A percentile compares a stretch with the other conserved stretches of the same genome.
Conservation (phyloP, 306 rosid genomes). For the Malus sieversii region DNA sequence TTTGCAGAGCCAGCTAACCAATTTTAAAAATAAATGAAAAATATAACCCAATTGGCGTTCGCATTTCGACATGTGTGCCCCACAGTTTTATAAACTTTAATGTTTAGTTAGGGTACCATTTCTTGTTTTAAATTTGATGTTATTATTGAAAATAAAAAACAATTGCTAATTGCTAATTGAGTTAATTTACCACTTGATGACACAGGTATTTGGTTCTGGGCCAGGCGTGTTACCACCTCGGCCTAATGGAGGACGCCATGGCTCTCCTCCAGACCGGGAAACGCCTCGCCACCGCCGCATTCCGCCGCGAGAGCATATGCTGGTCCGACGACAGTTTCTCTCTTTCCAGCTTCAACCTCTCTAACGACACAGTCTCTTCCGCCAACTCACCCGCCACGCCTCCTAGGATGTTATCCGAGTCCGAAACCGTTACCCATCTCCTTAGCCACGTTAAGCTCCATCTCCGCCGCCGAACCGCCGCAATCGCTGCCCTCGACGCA, state of each 20-base stretch:
- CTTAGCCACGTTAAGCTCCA: slow-evolving; percentile 80
- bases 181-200: background rate
- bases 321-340: slow-evolving; percentile 84
- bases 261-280: slow-evolving; percentile 90
- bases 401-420: slow-evolving; percentile 36
- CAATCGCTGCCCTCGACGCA: slow-evolving; percentile 79
- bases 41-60: background rate
- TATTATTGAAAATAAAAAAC: background rate
- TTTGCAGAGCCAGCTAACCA: background rate
- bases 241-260: slow-evolving; percentile 96
- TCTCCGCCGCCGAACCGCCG: slow-evolving; percentile 73
- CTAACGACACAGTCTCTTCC: slow-evolving; percentile 19
- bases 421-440: slow-evolving; percentile 51
- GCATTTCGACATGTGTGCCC: background rate
- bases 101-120: background rate
- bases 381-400: slow-evolving; percentile 42
- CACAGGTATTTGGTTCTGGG: slow-evolving; percentile 80
- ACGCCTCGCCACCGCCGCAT: slow-evolving; percentile 83
- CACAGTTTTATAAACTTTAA: background rate
- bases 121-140: background rate
- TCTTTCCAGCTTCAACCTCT: slow-evolving; percentile 31
- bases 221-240: slow-evolving; percentile 85
- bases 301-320: slow-evolving; percentile 81
- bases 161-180: background rate
- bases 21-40: background rate